Evolutionary conservation across 306 rosid species (phyloP), one percentile per base, ranked within the genome.

Genomic region (Chamaecrista fasciculata): DNA sequence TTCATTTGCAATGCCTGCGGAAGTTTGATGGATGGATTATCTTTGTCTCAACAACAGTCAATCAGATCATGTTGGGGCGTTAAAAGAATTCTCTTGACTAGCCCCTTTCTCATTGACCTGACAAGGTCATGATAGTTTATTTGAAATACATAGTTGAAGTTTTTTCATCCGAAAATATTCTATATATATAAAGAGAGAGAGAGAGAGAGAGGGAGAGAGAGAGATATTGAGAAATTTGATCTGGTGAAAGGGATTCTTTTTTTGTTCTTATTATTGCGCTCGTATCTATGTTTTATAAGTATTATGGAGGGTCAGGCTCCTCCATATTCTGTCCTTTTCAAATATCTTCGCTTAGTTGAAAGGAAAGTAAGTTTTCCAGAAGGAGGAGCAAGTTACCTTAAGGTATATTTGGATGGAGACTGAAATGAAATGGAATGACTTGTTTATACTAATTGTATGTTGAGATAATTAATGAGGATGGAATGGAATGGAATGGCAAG

Each of bases 1-100:
- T 70, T 61, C 69, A 67, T 82, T 76, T 57, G 79, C 81, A 33
- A 71, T 80, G 85, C 84, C 96, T 42, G 78, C 90, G 2, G 78
- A 78, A 79, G 91, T 86, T 56, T 74, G 81, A 82, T 58, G 78
- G 81, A 73, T 79, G 24, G 52, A 5, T 44, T 4, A 53, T 24
- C 18, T 25, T 28, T 57, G 66, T 67, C 15, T 60, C 44, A 56
- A 21, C 23, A 3, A 1, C 4, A 43, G 11, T 55, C 62, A 55
- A 28, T 53, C 20, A 26, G 21, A 28, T 8, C 0, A 31, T 72
- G 28, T 50, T 43, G 53, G 69, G 66, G 58, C 70, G 21, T 36
- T 10, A 7, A 31, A 66, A 21, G 31, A 46, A 44, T 29, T 12
- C 5, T n/a, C 24, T 28, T 33, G 59, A 28, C 39, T 28, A 62